These are phyloP conservation scores for Cupressus sempervirens DNA, from an alignment of 75 land plant species.

Conservation along the genomic window DNA sequence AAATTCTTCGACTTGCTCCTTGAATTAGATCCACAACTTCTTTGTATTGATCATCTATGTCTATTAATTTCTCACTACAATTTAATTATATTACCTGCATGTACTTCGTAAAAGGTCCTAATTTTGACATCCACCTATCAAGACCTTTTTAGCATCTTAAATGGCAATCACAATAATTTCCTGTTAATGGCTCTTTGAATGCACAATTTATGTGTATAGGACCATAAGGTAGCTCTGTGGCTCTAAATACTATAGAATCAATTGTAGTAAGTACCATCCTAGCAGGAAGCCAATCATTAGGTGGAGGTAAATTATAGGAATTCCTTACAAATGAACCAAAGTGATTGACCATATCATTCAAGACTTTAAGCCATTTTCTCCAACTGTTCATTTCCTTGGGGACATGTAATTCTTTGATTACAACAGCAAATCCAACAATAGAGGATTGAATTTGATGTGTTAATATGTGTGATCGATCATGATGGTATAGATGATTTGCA, in stretches of 20 bases:
- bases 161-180: conserved; percentile 44
- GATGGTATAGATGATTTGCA: conserved; percentile 83
- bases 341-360: conserved; percentile 70
- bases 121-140: conserved; percentile 51
- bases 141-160: conserved; percentile 58
- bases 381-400: conserved; percentile 27
- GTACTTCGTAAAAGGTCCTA: conserved; percentile 76
- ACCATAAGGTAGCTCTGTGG: conserved; percentile 62
- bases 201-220: conserved; percentile 96
- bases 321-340: conserved; percentile 86
- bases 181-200: conserved; percentile 83
- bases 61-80: background rate
- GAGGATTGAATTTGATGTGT: conserved; percentile 74
- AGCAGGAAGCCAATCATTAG: conserved; percentile 73
- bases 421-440: conserved; percentile 43
- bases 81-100: conserved; percentile 12
- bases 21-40: conserved; percentile 50
- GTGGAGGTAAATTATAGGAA: conserved; percentile 75
- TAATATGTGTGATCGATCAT: conserved; percentile 88
- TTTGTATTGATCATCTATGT: conserved; percentile 17
- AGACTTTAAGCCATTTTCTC: conserved; percentile 23
- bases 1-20: conserved; percentile 49
- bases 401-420: conserved; percentile 19
- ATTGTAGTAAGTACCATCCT: conserved; percentile 86
- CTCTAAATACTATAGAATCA: conserved; percentile 72